These are phyloP conservation scores for Neocatenulostroma microsporum DNA, from an alignment of 2,329 filamentous ascomycete species.

Conservation along the genomic window DNA sequence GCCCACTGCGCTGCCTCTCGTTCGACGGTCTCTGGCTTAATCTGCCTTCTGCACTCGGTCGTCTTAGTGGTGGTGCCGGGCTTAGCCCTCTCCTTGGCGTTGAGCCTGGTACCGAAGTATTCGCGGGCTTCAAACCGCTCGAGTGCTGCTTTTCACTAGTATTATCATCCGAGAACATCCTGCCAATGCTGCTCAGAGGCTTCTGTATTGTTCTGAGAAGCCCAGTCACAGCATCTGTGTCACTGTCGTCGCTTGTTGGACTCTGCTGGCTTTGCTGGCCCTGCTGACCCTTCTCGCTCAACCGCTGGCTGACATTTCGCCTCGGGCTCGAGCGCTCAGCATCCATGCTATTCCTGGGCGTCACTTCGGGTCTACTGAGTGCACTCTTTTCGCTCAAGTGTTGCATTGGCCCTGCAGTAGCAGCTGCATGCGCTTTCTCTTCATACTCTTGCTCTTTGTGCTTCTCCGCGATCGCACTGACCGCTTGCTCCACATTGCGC, in stretches of 20 bases:
- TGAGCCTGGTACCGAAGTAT: constrained; percentile 41
- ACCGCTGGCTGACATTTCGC: constrained; percentile 47
- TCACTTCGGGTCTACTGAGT: constrained; percentile 49
- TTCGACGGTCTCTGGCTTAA: constrained; percentile 12
- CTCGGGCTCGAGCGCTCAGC: constrained; percentile 52
- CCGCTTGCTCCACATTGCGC: constrained; percentile 88
- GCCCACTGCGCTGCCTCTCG: constrained; percentile 45
- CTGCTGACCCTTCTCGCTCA: constrained; percentile 16
- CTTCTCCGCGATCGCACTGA: constrained; percentile 89
- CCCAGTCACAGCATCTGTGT: constrained; percentile 73
- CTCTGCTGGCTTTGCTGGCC: constrained; percentile 10
- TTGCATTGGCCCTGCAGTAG: constrained; percentile 30
- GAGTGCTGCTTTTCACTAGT: not conserved
- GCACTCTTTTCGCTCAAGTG: constrained; percentile 42
- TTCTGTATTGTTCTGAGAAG: constrained; percentile 84
- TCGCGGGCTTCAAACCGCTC: constrained; percentile 26
- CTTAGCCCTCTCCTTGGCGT: constrained; percentile 41
- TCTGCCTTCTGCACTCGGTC: constrained; percentile 17
- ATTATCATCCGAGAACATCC: constrained; percentile 76
- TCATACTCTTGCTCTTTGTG: constrained; percentile 56
- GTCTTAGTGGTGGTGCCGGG: constrained; percentile 28
- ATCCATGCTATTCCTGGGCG: constrained; percentile 52
- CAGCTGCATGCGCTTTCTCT: constrained; percentile 20
- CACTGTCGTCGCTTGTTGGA: constrained; percentile 46
- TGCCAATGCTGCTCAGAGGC: constrained; percentile 81